Percentiles rank a stretch among this genome's conserved stretches.
Evolutionary conservation across 345 rosid species (phyloP).

Genomic region (Diplotaxis tenuifolia): DNA sequence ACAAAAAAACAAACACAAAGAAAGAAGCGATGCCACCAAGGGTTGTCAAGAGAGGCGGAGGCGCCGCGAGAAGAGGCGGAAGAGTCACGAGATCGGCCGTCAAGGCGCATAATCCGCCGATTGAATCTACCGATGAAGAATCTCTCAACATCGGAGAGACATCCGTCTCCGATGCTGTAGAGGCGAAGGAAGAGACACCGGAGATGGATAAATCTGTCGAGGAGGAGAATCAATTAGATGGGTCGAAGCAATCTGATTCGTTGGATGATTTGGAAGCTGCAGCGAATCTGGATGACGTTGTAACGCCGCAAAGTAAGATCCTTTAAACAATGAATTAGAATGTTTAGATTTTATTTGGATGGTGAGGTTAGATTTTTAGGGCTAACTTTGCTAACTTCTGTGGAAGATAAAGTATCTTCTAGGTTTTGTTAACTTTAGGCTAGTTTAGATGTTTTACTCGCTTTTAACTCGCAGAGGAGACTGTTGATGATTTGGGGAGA

Average conservation of each 20-base stretch:
- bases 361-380: neutral
- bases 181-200: constrained; percentile 31
- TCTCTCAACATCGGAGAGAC: constrained; percentile 34
- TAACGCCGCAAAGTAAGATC: constrained; percentile 47
- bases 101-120: constrained; percentile 47
- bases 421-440: constrained; percentile 32
- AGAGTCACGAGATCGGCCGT: constrained; percentile 47
- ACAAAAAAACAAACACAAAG: neutral
- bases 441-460: constrained; percentile 46
- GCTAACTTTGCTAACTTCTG: neutral
- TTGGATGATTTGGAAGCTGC: constrained; percentile 26
- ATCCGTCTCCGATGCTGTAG: constrained; percentile 31
- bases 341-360: constrained; percentile 4
- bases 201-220: constrained; percentile 23
- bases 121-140: constrained; percentile 42
- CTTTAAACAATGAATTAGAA: no score
- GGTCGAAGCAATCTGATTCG: constrained; percentile 12
- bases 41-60: constrained; percentile 60
- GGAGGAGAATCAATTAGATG: constrained; percentile 32
- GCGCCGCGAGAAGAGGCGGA: constrained; percentile 54
- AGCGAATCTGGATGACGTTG: constrained; percentile 30
- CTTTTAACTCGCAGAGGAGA: constrained; percentile 66
- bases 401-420: neutral
- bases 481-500: constrained; percentile 66
- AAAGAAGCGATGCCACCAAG: constrained; percentile 68